phyloP scores from a whole-genome alignment of 2,329 filamentous ascomycete species.

The Pestalotiopsis sp. region DNA sequence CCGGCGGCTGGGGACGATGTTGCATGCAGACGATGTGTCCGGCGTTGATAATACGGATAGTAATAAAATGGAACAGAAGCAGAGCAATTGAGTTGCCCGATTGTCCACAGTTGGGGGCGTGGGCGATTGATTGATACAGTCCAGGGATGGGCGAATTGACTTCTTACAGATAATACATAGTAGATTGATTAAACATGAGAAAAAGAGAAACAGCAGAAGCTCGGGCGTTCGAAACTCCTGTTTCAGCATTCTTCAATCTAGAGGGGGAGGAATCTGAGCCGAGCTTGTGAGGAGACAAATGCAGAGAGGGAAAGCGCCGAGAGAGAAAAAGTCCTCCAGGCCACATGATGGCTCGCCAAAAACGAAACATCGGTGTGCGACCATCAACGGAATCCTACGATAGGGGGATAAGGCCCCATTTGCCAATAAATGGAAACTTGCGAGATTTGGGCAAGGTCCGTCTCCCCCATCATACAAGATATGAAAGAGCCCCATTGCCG shows the following conservation, averaged over 20 bases:
- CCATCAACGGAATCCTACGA: not conserved
- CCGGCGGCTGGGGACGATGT: not conserved
- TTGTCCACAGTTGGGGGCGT: not conserved
- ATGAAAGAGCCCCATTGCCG: conserved; percentile 2
- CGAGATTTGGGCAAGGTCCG: conserved; percentile 7
- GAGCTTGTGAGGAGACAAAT: not conserved
- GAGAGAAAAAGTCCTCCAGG: not conserved
- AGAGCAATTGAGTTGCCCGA: not conserved
- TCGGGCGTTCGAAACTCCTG: not conserved
- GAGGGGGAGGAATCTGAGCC: not conserved
- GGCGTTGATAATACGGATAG: not conserved
- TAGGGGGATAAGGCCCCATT: not conserved
- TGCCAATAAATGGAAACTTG: not conserved
- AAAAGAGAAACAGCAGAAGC: not conserved
- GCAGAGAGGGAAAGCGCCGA: not conserved
- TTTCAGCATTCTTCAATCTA: not conserved
- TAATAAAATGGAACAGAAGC: not conserved
- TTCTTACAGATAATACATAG: not conserved
- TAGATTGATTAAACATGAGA: not conserved
- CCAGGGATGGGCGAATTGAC: not conserved
- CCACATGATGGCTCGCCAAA: not conserved
- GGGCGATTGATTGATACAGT: not conserved
- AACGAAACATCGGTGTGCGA: conserved; percentile 5
- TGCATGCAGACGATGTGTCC: not conserved
- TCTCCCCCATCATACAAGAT: conserved; percentile 1